Conservation (phyloP, 2,329 filamentous ascomycete species). For the Sphaerulina vaccinii region DNA sequence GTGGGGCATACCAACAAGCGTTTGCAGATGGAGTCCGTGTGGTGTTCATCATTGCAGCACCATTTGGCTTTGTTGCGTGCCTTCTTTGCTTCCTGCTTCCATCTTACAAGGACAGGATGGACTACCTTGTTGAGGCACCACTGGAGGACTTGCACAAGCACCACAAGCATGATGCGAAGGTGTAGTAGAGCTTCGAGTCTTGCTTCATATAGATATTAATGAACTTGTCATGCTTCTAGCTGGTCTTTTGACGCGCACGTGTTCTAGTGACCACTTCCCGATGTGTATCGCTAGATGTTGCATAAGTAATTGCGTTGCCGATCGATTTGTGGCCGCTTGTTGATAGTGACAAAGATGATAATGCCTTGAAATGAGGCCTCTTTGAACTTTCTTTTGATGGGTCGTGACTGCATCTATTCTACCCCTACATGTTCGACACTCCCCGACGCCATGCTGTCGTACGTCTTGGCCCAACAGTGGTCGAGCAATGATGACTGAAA, state of each 20-base stretch:
- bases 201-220: no score
- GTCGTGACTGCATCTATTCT: neutral
- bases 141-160: constrained; percentile 10
- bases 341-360: no score
- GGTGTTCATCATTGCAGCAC: constrained; percentile 35
- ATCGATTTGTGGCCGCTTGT: no score
- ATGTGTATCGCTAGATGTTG: no score
- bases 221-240: no score
- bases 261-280: no score
- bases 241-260: no score
- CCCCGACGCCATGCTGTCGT: neutral
- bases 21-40: constrained; percentile 30
- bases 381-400: neutral
- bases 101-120: constrained; percentile 16
- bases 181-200: no score
- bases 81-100: constrained; percentile 18
- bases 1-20: neutral
- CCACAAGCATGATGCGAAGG: neutral
- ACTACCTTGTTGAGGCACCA: constrained; percentile 17
- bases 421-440: neutral
- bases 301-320: no score
- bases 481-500: neutral
- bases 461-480: neutral
- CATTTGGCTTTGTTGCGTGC: constrained; percentile 21
- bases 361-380: neutral